Percentiles rank a stretch among this genome's conserved stretches.
Conservation (phyloP, 805 yeast species). For the Zygosaccharomyces bisporus region DNA sequence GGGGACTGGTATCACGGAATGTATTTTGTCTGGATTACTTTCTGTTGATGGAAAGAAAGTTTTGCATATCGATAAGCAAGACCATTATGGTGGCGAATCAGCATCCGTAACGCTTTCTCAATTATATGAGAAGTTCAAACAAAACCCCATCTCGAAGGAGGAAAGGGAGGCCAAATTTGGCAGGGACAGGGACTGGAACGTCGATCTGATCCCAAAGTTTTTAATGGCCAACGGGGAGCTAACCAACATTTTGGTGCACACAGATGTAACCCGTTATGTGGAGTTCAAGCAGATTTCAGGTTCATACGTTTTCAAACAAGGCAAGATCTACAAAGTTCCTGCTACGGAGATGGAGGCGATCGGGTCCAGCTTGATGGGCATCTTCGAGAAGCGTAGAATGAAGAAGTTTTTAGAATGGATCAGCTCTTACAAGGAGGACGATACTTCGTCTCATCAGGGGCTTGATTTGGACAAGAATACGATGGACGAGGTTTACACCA, state of each 20-base stretch:
- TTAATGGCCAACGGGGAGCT: slow-evolving; percentile 97
- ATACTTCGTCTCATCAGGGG: slow-evolving; percentile 76
- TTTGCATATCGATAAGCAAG: slow-evolving; percentile 92
- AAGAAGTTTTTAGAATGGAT: slow-evolving; percentile 87
- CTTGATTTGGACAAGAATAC: slow-evolving; percentile 81
- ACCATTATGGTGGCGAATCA: slow-evolving; percentile 90
- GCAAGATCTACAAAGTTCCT: slow-evolving; percentile 92
- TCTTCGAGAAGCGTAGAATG: slow-evolving; percentile 94
- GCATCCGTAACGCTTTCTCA: slow-evolving; percentile 72
- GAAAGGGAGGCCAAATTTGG: slow-evolving; percentile 71
- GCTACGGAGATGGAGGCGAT: slow-evolving; percentile 88
- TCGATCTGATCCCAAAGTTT: slow-evolving; percentile 93
- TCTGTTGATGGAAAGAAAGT: slow-evolving; percentile 99
- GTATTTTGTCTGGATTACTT: slow-evolving; percentile 86
- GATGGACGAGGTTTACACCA: slow-evolving; percentile 84
- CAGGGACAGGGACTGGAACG: slow-evolving; percentile 96
- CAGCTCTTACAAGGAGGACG: slow-evolving; percentile 75
- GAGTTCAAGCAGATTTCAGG: slow-evolving; percentile 98
- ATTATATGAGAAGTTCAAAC: slow-evolving; percentile 82
- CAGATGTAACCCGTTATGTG: slow-evolving; percentile 92
- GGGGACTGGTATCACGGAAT: slow-evolving; percentile 94
- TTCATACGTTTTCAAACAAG: slow-evolving; percentile 82
- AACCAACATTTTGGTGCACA: slow-evolving; percentile 90
- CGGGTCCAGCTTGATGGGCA: slow-evolving; percentile 87
- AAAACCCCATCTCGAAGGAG: slow-evolving; percentile 61